These are phyloP conservation scores for Echites panduratus DNA, from an alignment of 257 asterid species.

Conservation along the genomic window DNA sequence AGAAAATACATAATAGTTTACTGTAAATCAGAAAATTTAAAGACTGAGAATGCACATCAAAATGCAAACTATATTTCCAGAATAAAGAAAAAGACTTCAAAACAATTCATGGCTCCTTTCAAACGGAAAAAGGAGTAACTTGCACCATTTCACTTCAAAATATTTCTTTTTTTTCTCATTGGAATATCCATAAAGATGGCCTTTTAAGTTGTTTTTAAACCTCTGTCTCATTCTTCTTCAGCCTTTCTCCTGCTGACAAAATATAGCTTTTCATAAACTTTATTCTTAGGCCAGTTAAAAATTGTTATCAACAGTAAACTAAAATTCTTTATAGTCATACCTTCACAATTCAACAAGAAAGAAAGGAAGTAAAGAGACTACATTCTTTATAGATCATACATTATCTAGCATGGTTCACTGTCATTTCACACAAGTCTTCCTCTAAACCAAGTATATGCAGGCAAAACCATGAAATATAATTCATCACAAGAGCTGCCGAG, in stretches of 20 bases:
- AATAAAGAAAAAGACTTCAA: neutral
- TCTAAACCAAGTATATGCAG: no score
- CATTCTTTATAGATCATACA: no score
- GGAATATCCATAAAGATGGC: neutral
- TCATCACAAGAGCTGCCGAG: no score
- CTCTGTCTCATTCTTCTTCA: neutral
- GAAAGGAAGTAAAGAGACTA: neutral
- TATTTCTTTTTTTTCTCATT: no score
- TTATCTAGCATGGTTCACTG: no score
- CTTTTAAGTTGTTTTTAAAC: neutral
- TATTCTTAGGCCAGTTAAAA: neutral
- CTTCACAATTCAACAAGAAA: no score
- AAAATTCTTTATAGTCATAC: neutral
- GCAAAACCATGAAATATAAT: no score
- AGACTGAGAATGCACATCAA: neutral
- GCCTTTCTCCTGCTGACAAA: neutral
- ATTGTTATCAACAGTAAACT: no score
- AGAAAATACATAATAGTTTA: neutral
- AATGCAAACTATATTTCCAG: neutral
- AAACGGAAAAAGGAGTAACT: neutral
- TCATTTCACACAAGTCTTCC: no score
- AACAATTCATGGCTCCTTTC: neutral
- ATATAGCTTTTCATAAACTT: neutral
- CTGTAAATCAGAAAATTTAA: neutral
- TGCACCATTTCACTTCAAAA: neutral